These are phyloP conservation scores for Termitomyces sp. DNA, from an alignment of 768 basidiomycete species.

Conservation along the genomic window DNA sequence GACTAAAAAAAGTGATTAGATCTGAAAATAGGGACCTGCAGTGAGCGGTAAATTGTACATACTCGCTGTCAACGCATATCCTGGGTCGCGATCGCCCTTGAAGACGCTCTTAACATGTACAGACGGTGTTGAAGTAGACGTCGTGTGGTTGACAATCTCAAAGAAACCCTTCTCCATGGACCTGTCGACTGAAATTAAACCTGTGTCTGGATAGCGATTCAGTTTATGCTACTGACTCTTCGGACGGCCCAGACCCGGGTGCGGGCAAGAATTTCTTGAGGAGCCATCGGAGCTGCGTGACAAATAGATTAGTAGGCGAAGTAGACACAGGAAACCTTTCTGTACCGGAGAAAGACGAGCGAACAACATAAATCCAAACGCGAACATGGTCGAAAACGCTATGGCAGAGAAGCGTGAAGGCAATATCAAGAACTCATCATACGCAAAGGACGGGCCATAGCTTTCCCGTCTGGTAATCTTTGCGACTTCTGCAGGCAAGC, in stretches of 20 bases:
- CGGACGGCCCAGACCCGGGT: conserved; percentile 60
- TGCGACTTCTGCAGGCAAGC: background rate
- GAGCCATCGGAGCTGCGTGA: conserved; percentile 50
- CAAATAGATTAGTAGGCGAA: background rate
- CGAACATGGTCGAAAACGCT: conserved; percentile 31
- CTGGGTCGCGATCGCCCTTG: conserved; percentile 72
- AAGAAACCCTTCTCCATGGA: conserved; percentile 57
- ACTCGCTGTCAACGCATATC: conserved; percentile 60
- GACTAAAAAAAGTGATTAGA: conserved; percentile 33
- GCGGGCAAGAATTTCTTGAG: conserved; percentile 45
- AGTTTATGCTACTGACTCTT: conserved; percentile 43
- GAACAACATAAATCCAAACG: conserved; percentile 30
- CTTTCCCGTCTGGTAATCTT: conserved; percentile 21
- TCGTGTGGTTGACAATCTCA: conserved; percentile 67
- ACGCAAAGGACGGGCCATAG: conserved; percentile 74
- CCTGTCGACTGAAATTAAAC: conserved; percentile 26
- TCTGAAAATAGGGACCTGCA: background rate
- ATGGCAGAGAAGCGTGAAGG: conserved; percentile 36
- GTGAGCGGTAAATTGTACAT: conserved; percentile 18
- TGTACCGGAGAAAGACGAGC: conserved; percentile 37
- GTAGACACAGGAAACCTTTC: background rate
- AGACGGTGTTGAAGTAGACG: conserved; percentile 43
- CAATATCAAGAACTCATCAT: conserved; percentile 63
- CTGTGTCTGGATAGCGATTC: background rate
- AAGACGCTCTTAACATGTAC: conserved; percentile 58